These are phyloP conservation scores for Pseudotsuga menziesii DNA, from an alignment of 75 land plant species.

Conservation along the genomic window DNA sequence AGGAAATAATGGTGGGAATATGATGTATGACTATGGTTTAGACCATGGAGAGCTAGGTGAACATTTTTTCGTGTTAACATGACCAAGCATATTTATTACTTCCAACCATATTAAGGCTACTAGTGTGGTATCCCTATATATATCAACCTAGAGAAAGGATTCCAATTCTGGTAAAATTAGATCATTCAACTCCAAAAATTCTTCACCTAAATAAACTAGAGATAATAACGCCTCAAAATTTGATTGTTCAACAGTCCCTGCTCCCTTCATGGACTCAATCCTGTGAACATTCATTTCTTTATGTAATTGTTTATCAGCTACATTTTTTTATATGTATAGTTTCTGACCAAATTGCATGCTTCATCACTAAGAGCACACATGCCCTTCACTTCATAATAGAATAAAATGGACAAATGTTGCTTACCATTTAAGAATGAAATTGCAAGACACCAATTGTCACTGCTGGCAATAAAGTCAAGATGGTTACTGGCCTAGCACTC, in stretches of 20 bases:
- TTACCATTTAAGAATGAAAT: too few species aligned
- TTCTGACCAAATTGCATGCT: background rate
- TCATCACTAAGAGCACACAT: background rate
- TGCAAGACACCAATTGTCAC: too few species aligned
- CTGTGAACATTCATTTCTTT: background rate
- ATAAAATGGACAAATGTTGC: too few species aligned
- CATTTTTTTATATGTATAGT: background rate
- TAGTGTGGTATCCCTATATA: background rate
- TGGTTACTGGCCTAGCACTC: too few species aligned
- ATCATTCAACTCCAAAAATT: conserved; percentile 6
- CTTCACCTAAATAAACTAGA: background rate
- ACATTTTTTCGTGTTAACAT: too few species aligned
- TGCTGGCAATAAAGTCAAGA: too few species aligned
- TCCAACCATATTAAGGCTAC: background rate
- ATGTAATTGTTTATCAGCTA: background rate
- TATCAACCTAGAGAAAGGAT: background rate
- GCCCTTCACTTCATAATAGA: background rate
- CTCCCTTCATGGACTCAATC: background rate
- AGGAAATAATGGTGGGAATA: too few species aligned
- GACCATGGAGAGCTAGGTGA: too few species aligned
- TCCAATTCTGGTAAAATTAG: background rate
- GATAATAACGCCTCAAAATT: background rate
- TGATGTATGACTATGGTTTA: too few species aligned
- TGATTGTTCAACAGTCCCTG: background rate
- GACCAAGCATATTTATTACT: background rate